Evolutionary conservation across 257 asterid genomes (phyloP).

Genomic region (Plantago major): DNA sequence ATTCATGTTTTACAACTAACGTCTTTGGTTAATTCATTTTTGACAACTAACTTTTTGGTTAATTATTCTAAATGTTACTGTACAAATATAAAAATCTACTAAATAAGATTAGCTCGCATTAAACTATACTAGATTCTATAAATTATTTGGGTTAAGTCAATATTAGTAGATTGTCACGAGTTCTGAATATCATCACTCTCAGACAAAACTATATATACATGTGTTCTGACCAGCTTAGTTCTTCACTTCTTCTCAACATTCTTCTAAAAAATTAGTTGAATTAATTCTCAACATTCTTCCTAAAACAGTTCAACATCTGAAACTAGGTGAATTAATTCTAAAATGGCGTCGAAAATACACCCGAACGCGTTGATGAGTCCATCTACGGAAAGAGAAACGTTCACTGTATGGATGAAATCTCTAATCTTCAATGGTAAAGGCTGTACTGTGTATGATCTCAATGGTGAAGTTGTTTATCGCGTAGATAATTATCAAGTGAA

Average conservation of each 20-base stretch:
- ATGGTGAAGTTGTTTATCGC: conserved; percentile 46
- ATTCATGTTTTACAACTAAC: too few relatives aligned
- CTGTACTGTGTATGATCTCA: conserved; percentile 48
- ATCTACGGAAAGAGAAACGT: conserved; percentile 37
- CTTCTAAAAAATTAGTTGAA: not conserved
- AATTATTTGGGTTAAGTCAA: not conserved
- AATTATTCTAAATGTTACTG: not conserved
- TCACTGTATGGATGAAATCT: conserved; percentile 74
- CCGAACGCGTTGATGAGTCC: conserved; percentile 23
- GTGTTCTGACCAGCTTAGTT: not conserved
- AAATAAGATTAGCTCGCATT: not conserved
- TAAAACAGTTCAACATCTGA: not conserved
- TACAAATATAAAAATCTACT: not conserved
- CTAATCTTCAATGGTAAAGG: conserved; percentile 59
- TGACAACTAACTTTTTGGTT: not conserved
- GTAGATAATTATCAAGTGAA: conserved; percentile 54
- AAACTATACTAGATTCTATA: too few relatives aligned
- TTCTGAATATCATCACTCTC: too few relatives aligned
- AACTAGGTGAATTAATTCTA: not conserved
- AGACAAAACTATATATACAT: too few relatives aligned
- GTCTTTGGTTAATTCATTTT: too few relatives aligned
- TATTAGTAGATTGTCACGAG: not conserved
- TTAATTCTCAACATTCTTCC: not conserved
- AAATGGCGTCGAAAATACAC: conserved; percentile 39
- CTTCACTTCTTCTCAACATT: not conserved